Base-by-base conservation (phyloP, 768 basidiomycete species). In the Boletus pseudo-olivaceus region DNA sequence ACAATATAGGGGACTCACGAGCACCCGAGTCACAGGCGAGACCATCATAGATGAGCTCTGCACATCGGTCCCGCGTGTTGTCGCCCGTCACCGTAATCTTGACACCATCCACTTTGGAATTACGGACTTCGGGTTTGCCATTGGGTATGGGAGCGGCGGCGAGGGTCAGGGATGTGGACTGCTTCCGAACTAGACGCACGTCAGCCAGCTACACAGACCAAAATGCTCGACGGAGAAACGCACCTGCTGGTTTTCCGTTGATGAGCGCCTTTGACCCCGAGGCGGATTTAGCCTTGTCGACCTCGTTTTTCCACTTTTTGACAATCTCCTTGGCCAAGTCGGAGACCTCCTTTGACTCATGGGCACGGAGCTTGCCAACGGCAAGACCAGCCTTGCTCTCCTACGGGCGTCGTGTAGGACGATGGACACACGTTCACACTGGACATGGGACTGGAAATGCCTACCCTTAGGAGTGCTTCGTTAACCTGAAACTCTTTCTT, bases 371-470 rank as follows among this genome's bases (percentile, higher is more conserved):
- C 74, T 95, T 95, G 49, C 93, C 92, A 3, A 97, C 92, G 0
- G 92, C 89, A n/a, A 96, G 74, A 46, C 93, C 93, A 4, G 87
- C 88, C 71, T 89, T 94, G 70, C 91, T 94, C 73, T 95, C 93
- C 93, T 95, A 63, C 29, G 47, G 27, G 38, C 50, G 54, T 15
- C 5, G 30, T 26, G 42, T 41, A 32, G 48, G 38, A 30, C 23
- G 17, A 12, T 46, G n/a, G 30, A 38, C 47, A 57, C 60, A 57
- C 40, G 47, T 7, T 39, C 52, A 54, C 57, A 34, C 37, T 20
- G 45, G 29, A 51, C 32, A 38, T n/a, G n/a, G 5, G 10, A 38
- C 0, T 10, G 26, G 37, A 26, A 53, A 63, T 65, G 79, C 87
- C 63, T 72, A 90, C 89, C 78, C 89, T 83, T 50, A 91, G 75